Base-by-base conservation (phyloP, 2,329 filamentous ascomycete species). In the Coleophoma eucalyptorum region DNA sequence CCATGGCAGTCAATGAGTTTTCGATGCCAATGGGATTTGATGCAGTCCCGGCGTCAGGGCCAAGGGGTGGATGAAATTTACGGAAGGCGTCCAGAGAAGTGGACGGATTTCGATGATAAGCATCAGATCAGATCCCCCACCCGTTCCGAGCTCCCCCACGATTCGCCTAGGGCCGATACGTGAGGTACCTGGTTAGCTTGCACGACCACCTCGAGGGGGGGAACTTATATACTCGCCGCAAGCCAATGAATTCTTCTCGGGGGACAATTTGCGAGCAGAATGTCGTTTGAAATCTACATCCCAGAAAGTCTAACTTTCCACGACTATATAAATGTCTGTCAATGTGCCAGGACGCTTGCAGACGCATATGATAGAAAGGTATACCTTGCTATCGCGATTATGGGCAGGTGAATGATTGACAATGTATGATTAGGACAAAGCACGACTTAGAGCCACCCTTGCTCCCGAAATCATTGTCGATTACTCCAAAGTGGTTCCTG, bases 341-440 rank as follows among this genome's bases (percentile, higher is more conserved):
- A 64, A 45, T 58, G 51, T 7, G 53, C 58, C 3, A 49, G 59
- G n/a, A 55, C 56, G 10, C 50, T 56, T n/a, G 61, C 57, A 31
- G 59, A 62, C 47, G 61, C 52, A 1, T 62, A 62, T 51, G 60
- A 62, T 51, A 40, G 51, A 46, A 63, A 62, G 35, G 60, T 61
- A 50, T 13, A n/a, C 19, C 18, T 40, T 18, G 20, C 43, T 16
- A 4, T n/a, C 31, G 16, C 15, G 7, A 10, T 5, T n/a, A 13
- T 4, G 16, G 18, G 13, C 5, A 7, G 12, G 37, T 18, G 31
- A 21, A 31, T 8, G 18, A 37, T 37, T 46, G 7, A 38, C 37
- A 18, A 46, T 12, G 2, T 40, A 19, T 40, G 12, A n/a, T 3
- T 33, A 57, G 55, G 55, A 57, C 26, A 51, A 51, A 51, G 10